Evolutionary conservation across 225 moss, liverwort and hornwort genomes (phyloP).

Genomic region (Marchantia polymorpha): DNA sequence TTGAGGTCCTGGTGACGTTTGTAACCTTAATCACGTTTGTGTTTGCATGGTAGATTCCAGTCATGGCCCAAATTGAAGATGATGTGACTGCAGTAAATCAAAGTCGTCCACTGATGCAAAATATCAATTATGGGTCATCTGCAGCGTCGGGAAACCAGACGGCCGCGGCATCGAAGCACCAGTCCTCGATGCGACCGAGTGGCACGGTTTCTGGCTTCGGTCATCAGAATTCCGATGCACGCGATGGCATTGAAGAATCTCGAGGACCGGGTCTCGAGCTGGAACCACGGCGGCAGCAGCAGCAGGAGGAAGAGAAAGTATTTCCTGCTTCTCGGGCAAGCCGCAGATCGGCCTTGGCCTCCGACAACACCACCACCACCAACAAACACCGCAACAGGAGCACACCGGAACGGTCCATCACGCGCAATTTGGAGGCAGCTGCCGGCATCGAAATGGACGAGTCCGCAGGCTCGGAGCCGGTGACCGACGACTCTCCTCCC

Average conservation of each 20-base stretch:
- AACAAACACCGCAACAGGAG: neutral
- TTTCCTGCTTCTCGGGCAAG: neutral
- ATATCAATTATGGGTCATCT: constrained; percentile 5
- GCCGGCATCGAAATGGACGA: constrained; percentile 5
- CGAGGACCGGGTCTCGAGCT: neutral
- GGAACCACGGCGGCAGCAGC: neutral
- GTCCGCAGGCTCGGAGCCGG: constrained; percentile 4
- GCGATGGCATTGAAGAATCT: neutral
- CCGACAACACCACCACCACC: neutral
- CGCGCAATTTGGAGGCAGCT: neutral
- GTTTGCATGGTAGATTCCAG: neutral
- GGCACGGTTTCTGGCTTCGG: neutral
- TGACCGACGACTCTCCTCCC: constrained; percentile 2
- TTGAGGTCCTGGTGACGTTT: neutral
- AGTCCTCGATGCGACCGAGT: neutral
- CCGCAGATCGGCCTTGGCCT: neutral
- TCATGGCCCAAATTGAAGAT: constrained; percentile 3
- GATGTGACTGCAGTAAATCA: neutral
- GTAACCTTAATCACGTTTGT: constrained; percentile 6
- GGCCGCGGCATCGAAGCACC: neutral
- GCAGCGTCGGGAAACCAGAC: neutral
- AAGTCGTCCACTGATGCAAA: neutral
- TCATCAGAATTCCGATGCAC: neutral
- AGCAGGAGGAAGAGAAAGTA: neutral
- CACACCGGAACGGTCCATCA: neutral